phyloP scores from a whole-genome alignment of 441 rosid species.

The Adansonia grandidieri region DNA sequence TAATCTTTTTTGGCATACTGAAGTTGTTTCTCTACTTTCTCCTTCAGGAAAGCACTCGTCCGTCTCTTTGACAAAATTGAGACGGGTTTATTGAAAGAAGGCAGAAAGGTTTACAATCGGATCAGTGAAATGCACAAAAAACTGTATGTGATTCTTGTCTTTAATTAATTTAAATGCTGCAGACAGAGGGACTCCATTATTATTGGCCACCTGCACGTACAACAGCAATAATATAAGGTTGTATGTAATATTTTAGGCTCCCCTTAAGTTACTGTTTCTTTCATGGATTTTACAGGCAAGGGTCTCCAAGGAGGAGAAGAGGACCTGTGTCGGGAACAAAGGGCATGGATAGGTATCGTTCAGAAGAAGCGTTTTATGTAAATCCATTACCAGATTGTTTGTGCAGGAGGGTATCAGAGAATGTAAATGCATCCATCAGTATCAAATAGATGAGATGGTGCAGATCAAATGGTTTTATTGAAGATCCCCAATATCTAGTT shows the following conservation, averaged over 20 bases:
- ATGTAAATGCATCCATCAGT: conserved; percentile 31
- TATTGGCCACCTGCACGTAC: neutral
- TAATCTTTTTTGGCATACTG: conserved; percentile 3
- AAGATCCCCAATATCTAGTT: conserved; percentile 24
- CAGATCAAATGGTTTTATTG: conserved; percentile 16
- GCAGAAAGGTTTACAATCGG: conserved; percentile 50
- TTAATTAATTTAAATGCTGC: conserved; percentile 12
- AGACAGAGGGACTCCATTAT: neutral
- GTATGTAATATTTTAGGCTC: neutral
- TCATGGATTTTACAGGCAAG: conserved; percentile 61
- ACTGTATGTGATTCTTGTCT: conserved; percentile 47
- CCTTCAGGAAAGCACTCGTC: conserved; percentile 75
- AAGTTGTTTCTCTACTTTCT: conserved; percentile 25
- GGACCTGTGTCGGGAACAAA: conserved; percentile 91
- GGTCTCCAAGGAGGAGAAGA: conserved; percentile 90
- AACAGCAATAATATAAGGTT: neutral
- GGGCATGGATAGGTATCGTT: conserved; percentile 88
- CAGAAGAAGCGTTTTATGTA: conserved; percentile 91
- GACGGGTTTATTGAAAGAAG: conserved; percentile 62
- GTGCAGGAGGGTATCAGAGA: conserved; percentile 53
- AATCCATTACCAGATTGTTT: conserved; percentile 95
- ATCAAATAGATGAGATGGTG: conserved; percentile 33
- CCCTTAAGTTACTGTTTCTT: conserved; percentile 8
- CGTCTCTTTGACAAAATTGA: conserved; percentile 80
- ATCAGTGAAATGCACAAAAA: conserved; percentile 71